A percentile compares a stretch with the other conserved stretches of the same genome.
Evolutionary conservation across 2,329 filamentous ascomycete species (phyloP).

Genomic region (Trichoderma citrinoviride): DNA sequence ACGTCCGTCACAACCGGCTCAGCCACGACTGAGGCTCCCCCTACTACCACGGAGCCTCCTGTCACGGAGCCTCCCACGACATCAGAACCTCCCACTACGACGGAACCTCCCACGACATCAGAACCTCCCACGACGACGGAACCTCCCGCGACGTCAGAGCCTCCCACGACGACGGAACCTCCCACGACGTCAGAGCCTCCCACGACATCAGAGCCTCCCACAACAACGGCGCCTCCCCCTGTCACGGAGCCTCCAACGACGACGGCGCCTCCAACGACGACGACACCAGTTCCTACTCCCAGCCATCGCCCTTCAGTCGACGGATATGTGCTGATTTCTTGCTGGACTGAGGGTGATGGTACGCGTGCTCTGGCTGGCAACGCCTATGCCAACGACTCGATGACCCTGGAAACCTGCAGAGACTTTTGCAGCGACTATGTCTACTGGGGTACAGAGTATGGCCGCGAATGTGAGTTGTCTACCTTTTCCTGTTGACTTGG

Average conservation of each 20-base stretch:
- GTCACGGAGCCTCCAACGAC: constrained; percentile 15
- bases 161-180: not conserved
- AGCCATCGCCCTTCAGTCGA: constrained; percentile 41
- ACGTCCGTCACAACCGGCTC: constrained; percentile 22
- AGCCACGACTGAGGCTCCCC: constrained; percentile 18
- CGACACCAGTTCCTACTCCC: constrained; percentile 28
- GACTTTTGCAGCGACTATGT: constrained; percentile 45
- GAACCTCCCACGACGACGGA: not conserved
- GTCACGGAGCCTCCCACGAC: not conserved
- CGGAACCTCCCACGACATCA: not conserved
- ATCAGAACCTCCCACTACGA: not conserved
- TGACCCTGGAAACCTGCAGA: constrained; percentile 51
- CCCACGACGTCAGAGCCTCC: not conserved
- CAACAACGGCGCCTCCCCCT: no score
- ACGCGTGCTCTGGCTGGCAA: constrained; percentile 44
- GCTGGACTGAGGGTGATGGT: constrained; percentile 47
- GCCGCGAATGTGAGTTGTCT: constrained; percentile 45
- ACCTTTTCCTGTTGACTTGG: not conserved
- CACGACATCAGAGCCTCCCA: not conserved
- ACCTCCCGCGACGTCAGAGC: not conserved
- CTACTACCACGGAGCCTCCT: not conserved
- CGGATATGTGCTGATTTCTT: constrained; percentile 46
- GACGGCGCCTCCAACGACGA: constrained; percentile 23
- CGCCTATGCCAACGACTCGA: constrained; percentile 44
- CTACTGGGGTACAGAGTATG: constrained; percentile 53